Evolutionary conservation across 2,329 filamentous ascomycete genomes (phyloP).

Genomic region (Passalora sequoiae): DNA sequence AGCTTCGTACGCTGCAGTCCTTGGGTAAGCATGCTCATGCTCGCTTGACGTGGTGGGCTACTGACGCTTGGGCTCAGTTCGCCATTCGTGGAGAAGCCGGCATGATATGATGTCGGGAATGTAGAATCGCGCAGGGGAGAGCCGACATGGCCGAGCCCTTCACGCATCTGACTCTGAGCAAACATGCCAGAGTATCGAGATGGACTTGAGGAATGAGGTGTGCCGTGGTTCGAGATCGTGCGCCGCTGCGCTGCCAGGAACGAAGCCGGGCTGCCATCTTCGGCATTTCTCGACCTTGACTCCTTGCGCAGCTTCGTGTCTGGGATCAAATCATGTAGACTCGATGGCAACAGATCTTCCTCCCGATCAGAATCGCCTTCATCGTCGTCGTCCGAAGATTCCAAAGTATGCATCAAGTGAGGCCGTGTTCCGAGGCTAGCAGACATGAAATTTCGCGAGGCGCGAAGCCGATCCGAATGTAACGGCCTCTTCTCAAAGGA

Average conservation of each 20-base stretch:
- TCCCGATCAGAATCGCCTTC: slow-evolving; percentile 66
- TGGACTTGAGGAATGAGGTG: slow-evolving; percentile 52
- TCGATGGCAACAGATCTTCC: slow-evolving; percentile 79
- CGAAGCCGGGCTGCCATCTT: slow-evolving; percentile 38
- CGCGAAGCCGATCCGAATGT: slow-evolving; percentile 59
- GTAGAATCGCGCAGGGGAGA: slow-evolving; percentile 58
- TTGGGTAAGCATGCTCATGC: slow-evolving; percentile 59
- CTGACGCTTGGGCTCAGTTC: slow-evolving; percentile 43
- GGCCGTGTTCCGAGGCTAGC: slow-evolving; percentile 51
- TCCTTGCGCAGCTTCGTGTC: slow-evolving; percentile 57
- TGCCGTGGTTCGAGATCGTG: slow-evolving; percentile 40
- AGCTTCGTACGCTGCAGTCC: slow-evolving; percentile 39
- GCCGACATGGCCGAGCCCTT: slow-evolving; percentile 56
- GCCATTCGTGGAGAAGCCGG: slow-evolving; percentile 17
- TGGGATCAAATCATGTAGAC: slow-evolving; percentile 58
- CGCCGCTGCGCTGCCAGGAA: slow-evolving; percentile 34
- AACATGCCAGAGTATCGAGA: slow-evolving; percentile 59
- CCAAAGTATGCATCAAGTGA: slow-evolving; percentile 29
- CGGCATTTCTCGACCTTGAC: slow-evolving; percentile 55
- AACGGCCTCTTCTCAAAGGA: slow-evolving; percentile 61
- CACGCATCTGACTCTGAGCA: slow-evolving; percentile 30
- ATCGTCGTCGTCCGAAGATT: slow-evolving; percentile 55
- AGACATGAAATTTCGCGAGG: slow-evolving; percentile 53
- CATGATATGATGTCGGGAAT: slow-evolving; percentile 20
- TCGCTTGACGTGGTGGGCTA: slow-evolving; percentile 52